Evolutionary conservation across 768 basidiomycete species (phyloP).

Genomic region (Tylopilus subfusipes): DNA sequence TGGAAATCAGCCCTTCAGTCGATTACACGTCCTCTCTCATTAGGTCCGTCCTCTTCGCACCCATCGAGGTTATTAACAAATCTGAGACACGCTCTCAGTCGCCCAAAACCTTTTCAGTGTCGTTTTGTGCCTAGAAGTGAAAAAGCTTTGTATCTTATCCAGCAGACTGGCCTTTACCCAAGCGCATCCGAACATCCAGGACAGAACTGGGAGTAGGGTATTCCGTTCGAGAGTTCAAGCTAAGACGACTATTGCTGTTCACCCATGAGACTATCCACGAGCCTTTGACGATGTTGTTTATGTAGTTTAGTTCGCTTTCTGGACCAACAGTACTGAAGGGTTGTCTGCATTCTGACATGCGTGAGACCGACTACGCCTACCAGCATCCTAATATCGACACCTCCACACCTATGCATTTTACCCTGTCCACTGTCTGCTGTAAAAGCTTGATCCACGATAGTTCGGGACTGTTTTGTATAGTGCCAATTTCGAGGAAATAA

Average conservation of each 20-base stretch:
- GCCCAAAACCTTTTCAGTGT: slow-evolving; percentile 41
- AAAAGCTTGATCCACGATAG: slow-evolving; percentile 35
- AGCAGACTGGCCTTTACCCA: background rate
- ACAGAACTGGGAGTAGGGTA: background rate
- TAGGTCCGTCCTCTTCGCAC: slow-evolving; percentile 27
- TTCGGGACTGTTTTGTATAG: background rate
- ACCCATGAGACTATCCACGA: background rate
- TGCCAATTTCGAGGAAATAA: slow-evolving; percentile 61
- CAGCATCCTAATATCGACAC: slow-evolving; percentile 47
- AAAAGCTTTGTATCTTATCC: slow-evolving; percentile 31
- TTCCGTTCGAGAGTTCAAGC: background rate
- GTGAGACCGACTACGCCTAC: slow-evolving; percentile 27
- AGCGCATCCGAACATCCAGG: background rate
- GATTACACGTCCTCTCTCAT: slow-evolving; percentile 36
- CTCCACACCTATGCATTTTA: slow-evolving; percentile 34
- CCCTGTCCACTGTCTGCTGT: slow-evolving; percentile 33
- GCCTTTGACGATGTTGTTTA: background rate
- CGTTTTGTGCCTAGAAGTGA: slow-evolving; percentile 36
- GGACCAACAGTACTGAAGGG: background rate
- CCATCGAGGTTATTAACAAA: background rate
- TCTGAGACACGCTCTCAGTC: slow-evolving; percentile 25
- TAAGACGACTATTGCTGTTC: background rate
- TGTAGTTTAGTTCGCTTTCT: background rate
- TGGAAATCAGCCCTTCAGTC: slow-evolving; percentile 30
- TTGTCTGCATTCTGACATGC: background rate